Conservation (phyloP, 2,329 filamentous ascomycete genomes). For the Stachybotrys chlorohalonatus region DNA sequence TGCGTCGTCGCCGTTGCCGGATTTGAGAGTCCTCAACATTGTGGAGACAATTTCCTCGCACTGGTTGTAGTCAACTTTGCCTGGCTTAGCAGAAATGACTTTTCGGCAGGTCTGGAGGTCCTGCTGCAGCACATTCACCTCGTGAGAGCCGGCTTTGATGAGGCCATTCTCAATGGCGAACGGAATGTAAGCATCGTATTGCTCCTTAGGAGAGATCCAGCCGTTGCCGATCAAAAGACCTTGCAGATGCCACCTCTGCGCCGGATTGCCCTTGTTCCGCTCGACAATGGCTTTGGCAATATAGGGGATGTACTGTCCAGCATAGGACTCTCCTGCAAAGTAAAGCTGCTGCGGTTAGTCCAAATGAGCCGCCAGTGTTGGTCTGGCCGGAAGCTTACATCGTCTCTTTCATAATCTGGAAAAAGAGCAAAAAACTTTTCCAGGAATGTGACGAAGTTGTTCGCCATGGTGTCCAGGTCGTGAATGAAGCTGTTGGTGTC, state of each 20-base stretch:
- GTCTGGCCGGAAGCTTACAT: constrained; percentile 54
- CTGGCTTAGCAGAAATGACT: constrained; percentile 36
- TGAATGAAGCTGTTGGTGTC: constrained; percentile 79
- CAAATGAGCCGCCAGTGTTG: neutral
- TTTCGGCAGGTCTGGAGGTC: constrained; percentile 62
- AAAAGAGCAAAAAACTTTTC: constrained; percentile 89
- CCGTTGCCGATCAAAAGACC: constrained; percentile 93
- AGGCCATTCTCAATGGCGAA: constrained; percentile 73
- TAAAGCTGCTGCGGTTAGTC: constrained; percentile 57
- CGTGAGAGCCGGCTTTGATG: constrained; percentile 56
- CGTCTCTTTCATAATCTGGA: constrained; percentile 83
- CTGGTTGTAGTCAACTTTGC: constrained; percentile 52
- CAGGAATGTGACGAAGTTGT: constrained; percentile 79
- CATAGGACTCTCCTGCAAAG: constrained; percentile 91
- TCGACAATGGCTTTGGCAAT: constrained; percentile 86
- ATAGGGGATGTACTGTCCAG: constrained; percentile 94
- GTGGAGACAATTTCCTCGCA: constrained; percentile 74
- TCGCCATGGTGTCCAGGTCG: constrained; percentile 81
- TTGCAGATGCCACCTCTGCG: constrained; percentile 61
- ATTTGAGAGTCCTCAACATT: constrained; percentile 59
- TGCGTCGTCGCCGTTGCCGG: constrained; percentile 39
- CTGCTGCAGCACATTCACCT: constrained; percentile 56
- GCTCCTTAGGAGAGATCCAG: constrained; percentile 86
- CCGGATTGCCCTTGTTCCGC: constrained; percentile 60
- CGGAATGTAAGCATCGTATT: constrained; percentile 80